These are phyloP conservation scores for Metschnikowia chrysomelidarum DNA, from an alignment of 805 yeast genomes.

Conservation along the genomic window DNA sequence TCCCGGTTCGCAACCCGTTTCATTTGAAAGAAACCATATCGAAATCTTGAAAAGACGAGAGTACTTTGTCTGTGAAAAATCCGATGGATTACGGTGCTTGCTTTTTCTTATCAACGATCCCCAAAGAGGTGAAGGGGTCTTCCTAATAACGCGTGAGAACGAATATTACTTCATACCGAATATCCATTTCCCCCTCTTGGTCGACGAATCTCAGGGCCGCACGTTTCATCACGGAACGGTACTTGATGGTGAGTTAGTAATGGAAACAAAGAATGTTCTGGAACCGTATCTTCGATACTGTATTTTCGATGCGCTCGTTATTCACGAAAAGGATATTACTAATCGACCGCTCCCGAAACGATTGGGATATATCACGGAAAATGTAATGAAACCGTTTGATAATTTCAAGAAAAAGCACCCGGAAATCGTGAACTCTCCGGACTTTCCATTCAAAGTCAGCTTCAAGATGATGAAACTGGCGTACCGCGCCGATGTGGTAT, in stretches of 20 bases:
- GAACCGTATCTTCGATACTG: slow-evolving; percentile 61
- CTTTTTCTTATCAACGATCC: slow-evolving; percentile 66
- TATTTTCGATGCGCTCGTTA: slow-evolving; percentile 87
- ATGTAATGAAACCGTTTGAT: slow-evolving; percentile 78
- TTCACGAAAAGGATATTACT: slow-evolving; percentile 71
- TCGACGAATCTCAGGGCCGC: slow-evolving; percentile 43
- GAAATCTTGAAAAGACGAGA: slow-evolving; percentile 63
- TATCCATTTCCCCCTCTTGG: slow-evolving; percentile 74
- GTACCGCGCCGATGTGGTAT: slow-evolving; percentile 72
- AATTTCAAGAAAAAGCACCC: slow-evolving; percentile 68
- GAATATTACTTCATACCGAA: slow-evolving; percentile 80
- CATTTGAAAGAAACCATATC: slow-evolving; percentile 77
- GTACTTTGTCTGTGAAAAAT: slow-evolving; percentile 92
- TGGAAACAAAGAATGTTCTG: slow-evolving; percentile 61
- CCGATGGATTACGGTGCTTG: slow-evolving; percentile 88
- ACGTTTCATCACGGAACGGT: slow-evolving; percentile 82
- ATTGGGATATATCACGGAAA: slow-evolving; percentile 80
- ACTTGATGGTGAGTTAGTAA: slow-evolving; percentile 91
- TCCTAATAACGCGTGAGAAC: slow-evolving; percentile 83
- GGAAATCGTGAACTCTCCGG: slow-evolving; percentile 57
- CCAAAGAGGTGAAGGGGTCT: slow-evolving; percentile 82
- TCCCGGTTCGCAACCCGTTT: slow-evolving; percentile 95
- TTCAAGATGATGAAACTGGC: slow-evolving; percentile 87
- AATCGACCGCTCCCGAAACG: slow-evolving; percentile 75
- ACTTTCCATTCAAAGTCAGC: slow-evolving; percentile 80